Evolutionary conservation across 2,329 filamentous ascomycete genomes (phyloP), one percentile per base, ranked within the genome.

Genomic region (Plectosphaerella sp.): DNA sequence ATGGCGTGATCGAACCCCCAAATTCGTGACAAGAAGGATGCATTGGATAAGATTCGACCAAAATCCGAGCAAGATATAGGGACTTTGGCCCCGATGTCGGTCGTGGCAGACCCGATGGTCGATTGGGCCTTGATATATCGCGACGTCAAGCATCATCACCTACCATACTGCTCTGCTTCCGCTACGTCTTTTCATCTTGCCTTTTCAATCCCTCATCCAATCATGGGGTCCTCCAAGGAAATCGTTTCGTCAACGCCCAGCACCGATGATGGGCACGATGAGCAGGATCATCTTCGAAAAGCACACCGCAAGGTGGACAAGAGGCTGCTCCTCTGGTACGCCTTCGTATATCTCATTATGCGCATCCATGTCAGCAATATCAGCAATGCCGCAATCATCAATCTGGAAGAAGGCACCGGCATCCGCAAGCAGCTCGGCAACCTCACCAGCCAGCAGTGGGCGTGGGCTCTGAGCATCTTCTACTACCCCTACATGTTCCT

Each of bases 381-480:
- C 52, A 61, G 58, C 47, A 64, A 64, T 45, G 51, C 60, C 7
- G 60, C 61, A 49, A 64, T 62, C 37, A 61, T 63, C 49, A 64
- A 64, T 48, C 56, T 64, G 8, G 61, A 64, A 41, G 46, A 61
- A 20, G 62, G 61, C 4, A 61, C 61, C 8, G 61, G 58, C 35
- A 64, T 62, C 43, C 48, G 54, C 41, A 56, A 58, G 25, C 60
- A 64, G 49, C 54, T 64, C 11, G 60, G 61, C 0, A 36, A 55
- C 16, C 54, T 64, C 2, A 53, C 53, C 1, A 59, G 59, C n/a
- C 51, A 55, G 8, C 58, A 63, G 37, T 63, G 62, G 59, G 60
- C 62, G 1, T 61, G 58, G 60, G 54, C 58, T 1, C 45, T 59
- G 37, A 61, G 57, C 43, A 56, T 62, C 18, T 63, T 62, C 42